Conservation (phyloP, 1,284 basidiomycete genomes). For the Cutaneotrichosporon cutaneum region DNA sequence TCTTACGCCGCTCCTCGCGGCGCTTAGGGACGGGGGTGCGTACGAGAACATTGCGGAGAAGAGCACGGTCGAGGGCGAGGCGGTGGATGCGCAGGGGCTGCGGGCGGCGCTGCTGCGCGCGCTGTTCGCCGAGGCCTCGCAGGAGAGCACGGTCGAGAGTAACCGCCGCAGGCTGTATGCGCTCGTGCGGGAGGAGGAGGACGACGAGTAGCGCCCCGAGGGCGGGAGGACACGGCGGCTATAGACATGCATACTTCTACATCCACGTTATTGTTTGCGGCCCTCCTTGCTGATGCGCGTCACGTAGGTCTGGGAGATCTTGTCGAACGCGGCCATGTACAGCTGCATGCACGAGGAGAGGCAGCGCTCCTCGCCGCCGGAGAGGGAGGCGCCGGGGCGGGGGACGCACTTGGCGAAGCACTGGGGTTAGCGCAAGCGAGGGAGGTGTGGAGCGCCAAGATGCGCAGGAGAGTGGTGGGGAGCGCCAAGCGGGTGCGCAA, state of each 20-base stretch:
- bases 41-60: constrained; percentile 9
- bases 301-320: constrained; percentile 50
- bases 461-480: too few species aligned
- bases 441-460: background rate
- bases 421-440: constrained; percentile 27
- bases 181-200: constrained; percentile 64
- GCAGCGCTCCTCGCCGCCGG: constrained; percentile 50
- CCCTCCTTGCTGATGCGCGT: constrained; percentile 47
- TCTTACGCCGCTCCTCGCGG: constrained; percentile 36
- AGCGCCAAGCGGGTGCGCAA: background rate
- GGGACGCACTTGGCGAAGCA: constrained; percentile 53
- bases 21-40: constrained; percentile 27
- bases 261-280: constrained; percentile 8
- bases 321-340: constrained; percentile 54
- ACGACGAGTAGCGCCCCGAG: constrained; percentile 29
- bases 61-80: constrained; percentile 5
- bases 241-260: constrained; percentile 3
- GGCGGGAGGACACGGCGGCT: background rate
- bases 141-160: constrained; percentile 62
- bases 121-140: constrained; percentile 74
- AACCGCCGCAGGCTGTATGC: constrained; percentile 80
- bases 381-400: constrained; percentile 43
- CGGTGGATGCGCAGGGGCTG: constrained; percentile 45
- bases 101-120: constrained; percentile 63
- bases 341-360: constrained; percentile 52